Base-by-base conservation (phyloP, 1,139 yeast genomes). In the Debaryomycetaceae sp. region DNA sequence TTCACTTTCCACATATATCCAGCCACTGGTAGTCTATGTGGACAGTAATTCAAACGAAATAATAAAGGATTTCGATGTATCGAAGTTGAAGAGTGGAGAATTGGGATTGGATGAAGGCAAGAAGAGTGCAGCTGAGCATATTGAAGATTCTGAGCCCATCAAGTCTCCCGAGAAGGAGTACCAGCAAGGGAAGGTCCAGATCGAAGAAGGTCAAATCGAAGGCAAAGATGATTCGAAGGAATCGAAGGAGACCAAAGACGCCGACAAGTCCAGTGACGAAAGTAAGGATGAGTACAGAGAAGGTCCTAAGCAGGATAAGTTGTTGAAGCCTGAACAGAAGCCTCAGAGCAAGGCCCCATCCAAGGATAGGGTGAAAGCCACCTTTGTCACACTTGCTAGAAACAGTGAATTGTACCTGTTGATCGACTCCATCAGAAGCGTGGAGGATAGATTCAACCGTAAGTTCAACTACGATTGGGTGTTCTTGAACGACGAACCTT, bases 381-480 rank as follows among this genome's bases (percentile, higher is more conserved):
- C 85, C 3, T 71, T 82, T 49, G 83, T 81, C 33, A 67, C 81
- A 0, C 64, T 78, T 49, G 82, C 81, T 5, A 63, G 84, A 56
- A 86, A 86, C 58, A 61, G 67, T 46, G 95, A 86, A 58, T 60
- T 86, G 28, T 72, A 68, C 35, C 81, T 78, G 3, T 84, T 88
- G 11, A 63, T 84, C 41, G 68, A 72, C 47, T 73, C 91, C 2
- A 84, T 86, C 66, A 69, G 89, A 42, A 70, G 78, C 29, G 67
- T 83, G 40, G 92, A 86, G 61, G 87, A 83, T 56, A 68, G 89
- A 35, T 86, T 85, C 68, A 86, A 86, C 65, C 57, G 66, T 32
- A 70, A 77, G 43, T 85, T 62, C 63, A 70, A 81, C 52, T 86
- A 86, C 58, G 92, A 85, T 58, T 86, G 94, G 94, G 85, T 85